Conservation (phyloP, 805 yeast genomes). For the Ogataea parapolymorpha region DNA sequence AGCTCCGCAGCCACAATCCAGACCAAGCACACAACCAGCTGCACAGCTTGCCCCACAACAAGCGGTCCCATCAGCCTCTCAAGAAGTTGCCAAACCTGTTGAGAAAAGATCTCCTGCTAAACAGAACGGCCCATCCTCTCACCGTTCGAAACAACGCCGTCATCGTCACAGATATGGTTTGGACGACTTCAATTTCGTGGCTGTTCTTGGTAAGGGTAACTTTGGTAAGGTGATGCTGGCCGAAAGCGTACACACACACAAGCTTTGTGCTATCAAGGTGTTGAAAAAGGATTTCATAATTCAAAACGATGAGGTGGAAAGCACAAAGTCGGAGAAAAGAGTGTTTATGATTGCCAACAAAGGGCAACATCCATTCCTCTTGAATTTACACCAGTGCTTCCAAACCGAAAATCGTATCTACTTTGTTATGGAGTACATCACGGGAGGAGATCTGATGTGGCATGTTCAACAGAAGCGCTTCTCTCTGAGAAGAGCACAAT, state of each 20-base stretch:
- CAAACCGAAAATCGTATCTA: conserved; percentile 97
- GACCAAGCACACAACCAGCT: background rate
- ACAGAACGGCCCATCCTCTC: conserved; percentile 11
- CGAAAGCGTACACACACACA: conserved; percentile 77
- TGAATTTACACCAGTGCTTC: conserved; percentile 90
- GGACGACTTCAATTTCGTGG: conserved; percentile 90
- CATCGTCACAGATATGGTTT: conserved; percentile 78
- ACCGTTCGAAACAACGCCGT: conserved; percentile 32
- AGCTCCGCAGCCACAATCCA: background rate
- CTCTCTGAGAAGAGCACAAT: conserved; percentile 88
- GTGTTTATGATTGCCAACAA: conserved; percentile 74
- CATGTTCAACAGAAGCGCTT: conserved; percentile 93
- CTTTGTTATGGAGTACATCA: conserved; percentile 96
- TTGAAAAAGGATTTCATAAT: conserved; percentile 93
- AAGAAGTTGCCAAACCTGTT: background rate
- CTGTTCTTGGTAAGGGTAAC: conserved; percentile 97
- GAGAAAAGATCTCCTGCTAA: background rate
- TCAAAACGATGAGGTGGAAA: conserved; percentile 93
- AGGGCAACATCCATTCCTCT: conserved; percentile 88
- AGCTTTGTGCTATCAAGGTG: conserved; percentile 92
- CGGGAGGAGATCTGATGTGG: conserved; percentile 99
- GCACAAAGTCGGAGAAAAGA: conserved; percentile 90
- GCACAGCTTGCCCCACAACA: background rate
- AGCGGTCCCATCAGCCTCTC: background rate
- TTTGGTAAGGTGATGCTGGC: conserved; percentile 98